Base-by-base conservation (phyloP, 2,329 filamentous ascomycete species). In the Didymella keratinophila region DNA sequence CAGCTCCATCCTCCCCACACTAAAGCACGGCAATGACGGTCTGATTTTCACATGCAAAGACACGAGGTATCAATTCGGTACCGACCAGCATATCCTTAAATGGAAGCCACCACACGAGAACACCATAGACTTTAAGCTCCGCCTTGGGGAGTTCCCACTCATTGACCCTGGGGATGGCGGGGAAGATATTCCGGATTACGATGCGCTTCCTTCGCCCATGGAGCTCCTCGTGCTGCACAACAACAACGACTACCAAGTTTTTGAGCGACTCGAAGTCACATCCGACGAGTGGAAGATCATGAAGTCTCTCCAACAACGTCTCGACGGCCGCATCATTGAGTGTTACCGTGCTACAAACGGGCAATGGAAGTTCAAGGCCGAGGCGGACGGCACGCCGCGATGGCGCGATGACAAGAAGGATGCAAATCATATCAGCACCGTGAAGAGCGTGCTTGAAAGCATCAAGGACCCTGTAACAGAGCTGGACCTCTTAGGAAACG, bases 101-200 rank as follows among this genome's bases (percentile, higher is more conserved):
- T 99, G 95, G 95, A 99, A 99, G 79, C 93, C 94, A 0, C 92
- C 92, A 4, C 84, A 91, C 65, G 95, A 99, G 76, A 99, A 99
- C 80, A 96, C 93, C 0, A 87, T 99, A 67, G 95, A 99, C 76
- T 97, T 97, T 76, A 86, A 90, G 41, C 84, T 98, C 68, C 86
- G 86, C 50, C 84, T 99, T 42, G 80, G 78, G 52, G 82, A 85
- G 12, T 98, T 97, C 70, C 90, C 90, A 0, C 72, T 82, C 0
- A 81, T 89, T n/a, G 84, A 91, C 58, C 89, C 89, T 1, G 86
- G 89, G 36, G 74, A 95, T 67, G 85, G 86, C 44, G 85, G 86
- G 32, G 89, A 91, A 18, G 89, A 88, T 18, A 84, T 83, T 67
- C 73, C 84, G 47, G 93, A 98, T 78, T 98, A 93, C 80, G 90